Base-by-base conservation (phyloP, 2,329 filamentous ascomycete species). In the Domatiomyces globalis region DNA sequence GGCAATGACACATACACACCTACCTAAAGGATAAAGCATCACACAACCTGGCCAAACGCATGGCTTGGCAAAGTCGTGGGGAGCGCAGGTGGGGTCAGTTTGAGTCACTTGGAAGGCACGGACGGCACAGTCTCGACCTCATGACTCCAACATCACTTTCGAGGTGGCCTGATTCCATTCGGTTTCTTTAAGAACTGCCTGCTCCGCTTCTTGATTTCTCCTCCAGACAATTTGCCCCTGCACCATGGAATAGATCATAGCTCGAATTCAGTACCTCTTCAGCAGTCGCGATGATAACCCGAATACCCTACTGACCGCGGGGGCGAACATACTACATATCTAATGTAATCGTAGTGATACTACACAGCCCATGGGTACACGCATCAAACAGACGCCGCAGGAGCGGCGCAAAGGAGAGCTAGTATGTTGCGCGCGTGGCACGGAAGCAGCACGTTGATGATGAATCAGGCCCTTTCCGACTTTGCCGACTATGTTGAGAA, bases 401-500 rank as follows among this genome's bases (percentile, higher is more conserved):
- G 89, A 95, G 69, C 80, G 85, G 67, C 83, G 87, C 60, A 87
- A 86, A 71, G 88, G 88, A 60, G 89, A 95, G 71, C 80, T 85
- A 55, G 87, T 90, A 78, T 54, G 77, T 62, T 10, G 36, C 8
- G 4, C 43, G 19, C 22, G 43, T 10, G 10, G n/a, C 10, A n/a
- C 5, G 43, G 43, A 20, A 10, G 22, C 22, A 20, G 10, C 18
- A 45, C 10, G n/a, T n/a, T 45, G n/a, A 45, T 45, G 18, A 36
- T 25, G 8, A 43, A 27, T 33, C 51, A 82, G 79, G 89, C 90
- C 10, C 77, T 98, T 51, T 92, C 85, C 72, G 92, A 96, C 62
- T 98, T 98, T 66, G 88, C 89, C 67, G 92, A 98, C 63, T 96
- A 95, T 63, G 92, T 95, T 58, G 88, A 96, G 68, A 85, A 88